Evolutionary conservation across 2,329 filamentous ascomycete species (phyloP).

Genomic region (Apiospora malaysiana): DNA sequence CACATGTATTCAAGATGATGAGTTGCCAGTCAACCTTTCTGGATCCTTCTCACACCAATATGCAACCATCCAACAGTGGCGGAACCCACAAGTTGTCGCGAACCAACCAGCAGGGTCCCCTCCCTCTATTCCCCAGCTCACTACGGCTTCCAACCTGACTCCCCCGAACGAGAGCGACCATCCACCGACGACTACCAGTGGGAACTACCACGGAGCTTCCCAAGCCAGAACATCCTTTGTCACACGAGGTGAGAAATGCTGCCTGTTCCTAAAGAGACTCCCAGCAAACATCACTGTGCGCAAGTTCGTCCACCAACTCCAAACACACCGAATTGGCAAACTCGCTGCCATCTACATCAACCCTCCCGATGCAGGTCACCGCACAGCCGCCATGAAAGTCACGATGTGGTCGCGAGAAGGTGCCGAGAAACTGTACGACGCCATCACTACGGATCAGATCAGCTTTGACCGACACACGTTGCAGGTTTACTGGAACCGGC

Average conservation of each 20-base stretch:
- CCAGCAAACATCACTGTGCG: background rate
- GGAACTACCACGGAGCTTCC: background rate
- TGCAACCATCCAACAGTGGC: too few species aligned
- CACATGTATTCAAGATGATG: too few species aligned
- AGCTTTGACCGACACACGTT: background rate
- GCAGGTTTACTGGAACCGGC: background rate
- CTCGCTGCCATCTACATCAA: background rate
- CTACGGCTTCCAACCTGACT: background rate
- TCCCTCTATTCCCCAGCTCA: background rate
- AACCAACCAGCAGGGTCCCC: background rate
- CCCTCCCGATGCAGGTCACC: background rate
- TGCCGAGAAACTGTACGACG: background rate
- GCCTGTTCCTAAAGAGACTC: background rate
- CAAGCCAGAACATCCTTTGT: background rate
- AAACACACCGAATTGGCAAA: background rate
- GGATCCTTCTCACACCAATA: too few species aligned
- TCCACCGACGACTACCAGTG: too few species aligned
- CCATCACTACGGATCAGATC: background rate
- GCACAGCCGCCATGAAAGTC: background rate
- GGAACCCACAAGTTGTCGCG: background rate
- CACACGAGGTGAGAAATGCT: background rate
- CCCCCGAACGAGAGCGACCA: background rate
- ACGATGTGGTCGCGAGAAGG: background rate
- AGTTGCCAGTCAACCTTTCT: too few species aligned
- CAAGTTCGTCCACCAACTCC: background rate